Base-by-base conservation (phyloP, 78 protist genomes). In the Dictyostelium intermedium region DNA sequence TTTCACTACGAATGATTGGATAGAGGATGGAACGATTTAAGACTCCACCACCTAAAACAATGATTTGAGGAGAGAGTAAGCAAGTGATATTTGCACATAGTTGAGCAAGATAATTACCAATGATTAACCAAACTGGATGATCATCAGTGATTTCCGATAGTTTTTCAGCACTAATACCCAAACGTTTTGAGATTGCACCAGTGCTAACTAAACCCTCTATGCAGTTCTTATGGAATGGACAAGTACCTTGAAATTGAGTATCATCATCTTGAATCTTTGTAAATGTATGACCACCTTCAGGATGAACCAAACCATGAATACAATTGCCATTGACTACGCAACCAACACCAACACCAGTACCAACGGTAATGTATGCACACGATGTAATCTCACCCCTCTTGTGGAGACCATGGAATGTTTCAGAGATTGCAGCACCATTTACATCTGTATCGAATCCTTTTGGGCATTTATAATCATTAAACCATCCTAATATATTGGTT, bases 291-390 rank as follows among this genome's bases (percentile, higher is more conserved):
- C 99, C 99, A 9, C 95, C 98, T 74, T 98, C 99, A 18, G 98
- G 97, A 43, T 97, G 98, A 34, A 97, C 79, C 34, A 97, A 56
- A 23, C 97, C 97, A 87, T 84, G 97, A 6, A 96, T 85, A 0
- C 97, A 50, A 3, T 8, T 4, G 23, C 82, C 94, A 39, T 87
- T 73, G n/a, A 95, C 61, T 20, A 89, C 96, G 0, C 96, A 73
- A 23, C 99, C 99, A 35, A 96, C 97, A 35, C 99, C 99, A n/a
- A 98, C 87, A 50, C 99, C 99, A 1, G 99, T 98, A 14, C 99
- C 99, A 5, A 97, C 98, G 0, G 99, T 98, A 35, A 98, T 83
- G 83, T 98, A 98, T 0, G 92, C 95, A 70, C 84, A 78, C 18
- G 96, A 84, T 27, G 86, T 61, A 25, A 89, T 30, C 0, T 9